phyloP scores from a whole-genome alignment of 305 asterid genomes.

The Fraxinus greggii region DNA sequence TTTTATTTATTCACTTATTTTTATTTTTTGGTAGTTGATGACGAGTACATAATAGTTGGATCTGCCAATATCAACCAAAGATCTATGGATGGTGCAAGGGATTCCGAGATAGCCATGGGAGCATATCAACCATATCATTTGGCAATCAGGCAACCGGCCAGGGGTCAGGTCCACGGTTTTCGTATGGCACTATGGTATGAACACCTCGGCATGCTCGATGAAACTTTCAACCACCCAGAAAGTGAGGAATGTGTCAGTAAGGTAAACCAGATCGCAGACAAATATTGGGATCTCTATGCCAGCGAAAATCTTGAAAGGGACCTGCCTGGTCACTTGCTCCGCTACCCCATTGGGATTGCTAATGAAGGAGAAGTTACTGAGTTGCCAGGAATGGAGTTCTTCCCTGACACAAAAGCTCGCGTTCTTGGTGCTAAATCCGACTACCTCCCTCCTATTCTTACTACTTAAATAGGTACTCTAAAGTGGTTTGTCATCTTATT shows the following conservation, averaged over 20 bases:
- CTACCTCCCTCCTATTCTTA: constrained; percentile 84
- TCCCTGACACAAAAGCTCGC: constrained; percentile 85
- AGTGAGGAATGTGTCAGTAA: constrained; percentile 58
- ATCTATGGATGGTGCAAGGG: constrained; percentile 92
- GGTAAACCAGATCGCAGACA: constrained; percentile 65
- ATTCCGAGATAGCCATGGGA: constrained; percentile 91
- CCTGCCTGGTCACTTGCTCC: constrained; percentile 86
- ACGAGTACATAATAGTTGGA: constrained; percentile 84
- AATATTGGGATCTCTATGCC: constrained; percentile 75
- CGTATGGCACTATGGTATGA: constrained; percentile 91
- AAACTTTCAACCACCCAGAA: constrained; percentile 60
- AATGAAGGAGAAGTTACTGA: constrained; percentile 61
- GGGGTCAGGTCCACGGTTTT: constrained; percentile 88
- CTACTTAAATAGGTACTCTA: constrained; percentile 41
- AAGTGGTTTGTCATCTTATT: neutral
- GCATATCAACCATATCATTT: constrained; percentile 85
- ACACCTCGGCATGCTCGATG: constrained; percentile 85
- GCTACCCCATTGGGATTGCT: constrained; percentile 74
- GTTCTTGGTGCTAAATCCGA: constrained; percentile 70
- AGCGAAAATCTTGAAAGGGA: constrained; percentile 63
- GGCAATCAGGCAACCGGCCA: constrained; percentile 57
- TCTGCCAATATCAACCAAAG: constrained; percentile 96
- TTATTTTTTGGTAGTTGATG: constrained; percentile 69
- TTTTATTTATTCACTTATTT: no score
- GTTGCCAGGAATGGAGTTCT: constrained; percentile 78